These are phyloP conservation scores for Echinochloa phyllopogon DNA, from an alignment of 176 grass and related monocot species.

Conservation along the genomic window DNA sequence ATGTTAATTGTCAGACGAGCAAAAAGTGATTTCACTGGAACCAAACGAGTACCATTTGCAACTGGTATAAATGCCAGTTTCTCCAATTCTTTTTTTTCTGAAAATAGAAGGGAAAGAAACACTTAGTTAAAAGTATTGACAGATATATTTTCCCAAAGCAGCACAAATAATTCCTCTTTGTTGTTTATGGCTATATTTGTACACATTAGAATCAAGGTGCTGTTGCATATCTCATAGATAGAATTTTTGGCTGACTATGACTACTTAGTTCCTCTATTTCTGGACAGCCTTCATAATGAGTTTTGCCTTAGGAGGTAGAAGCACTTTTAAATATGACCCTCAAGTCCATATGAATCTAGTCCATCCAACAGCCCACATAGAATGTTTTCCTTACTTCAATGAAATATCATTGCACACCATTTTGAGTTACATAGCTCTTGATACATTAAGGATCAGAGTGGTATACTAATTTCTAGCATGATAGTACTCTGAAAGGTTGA, in stretches of 20 bases:
- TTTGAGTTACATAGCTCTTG: background rate
- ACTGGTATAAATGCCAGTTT: slow-evolving; percentile 92
- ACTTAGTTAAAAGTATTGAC: background rate
- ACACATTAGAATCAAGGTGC: slow-evolving; percentile 29
- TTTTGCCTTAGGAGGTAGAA: background rate
- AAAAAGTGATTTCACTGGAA: slow-evolving; percentile 87
- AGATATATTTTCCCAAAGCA: slow-evolving; percentile 26
- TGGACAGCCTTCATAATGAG: background rate
- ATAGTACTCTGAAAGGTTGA: slow-evolving; percentile 10
- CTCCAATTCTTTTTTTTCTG: slow-evolving; percentile 87
- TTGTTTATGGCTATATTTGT: slow-evolving; percentile 5
- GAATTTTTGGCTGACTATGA: slow-evolving; percentile 3
- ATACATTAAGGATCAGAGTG: slow-evolving; percentile 12
- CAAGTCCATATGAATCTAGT: background rate
- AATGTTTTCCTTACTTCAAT: slow-evolving; percentile 8
- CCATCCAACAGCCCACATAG: background rate
- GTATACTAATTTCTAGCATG: background rate
- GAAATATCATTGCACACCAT: slow-evolving; percentile 1
- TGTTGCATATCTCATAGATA: slow-evolving; percentile 31
- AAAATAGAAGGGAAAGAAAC: slow-evolving; percentile 33
- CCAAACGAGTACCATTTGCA: slow-evolving; percentile 94
- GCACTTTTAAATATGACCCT: background rate
- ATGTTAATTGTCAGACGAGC: slow-evolving; percentile 85
- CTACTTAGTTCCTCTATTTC: background rate
- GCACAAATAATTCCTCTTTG: slow-evolving; percentile 6